These are phyloP conservation scores for Hypocreales sp. DNA, from an alignment of 2,329 filamentous ascomycete genomes.

Conservation along the genomic window DNA sequence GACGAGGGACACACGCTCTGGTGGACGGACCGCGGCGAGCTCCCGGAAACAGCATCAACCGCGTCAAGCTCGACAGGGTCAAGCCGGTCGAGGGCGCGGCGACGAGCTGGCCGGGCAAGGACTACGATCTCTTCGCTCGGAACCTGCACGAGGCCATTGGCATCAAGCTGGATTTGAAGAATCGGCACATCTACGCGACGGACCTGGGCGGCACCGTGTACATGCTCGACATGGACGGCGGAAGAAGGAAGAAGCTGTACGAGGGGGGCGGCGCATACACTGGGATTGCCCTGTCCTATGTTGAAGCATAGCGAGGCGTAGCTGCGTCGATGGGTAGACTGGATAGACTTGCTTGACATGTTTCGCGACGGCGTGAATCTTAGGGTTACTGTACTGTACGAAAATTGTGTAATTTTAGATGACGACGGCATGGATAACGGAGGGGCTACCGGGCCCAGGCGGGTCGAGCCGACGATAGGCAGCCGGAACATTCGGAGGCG, in stretches of 20 bases:
- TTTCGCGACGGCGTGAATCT: no score
- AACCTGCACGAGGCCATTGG: conserved; percentile 31
- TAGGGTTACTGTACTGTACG: no score
- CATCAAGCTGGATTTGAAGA: conserved; percentile 21
- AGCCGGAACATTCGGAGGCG: no score
- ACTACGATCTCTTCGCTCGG: conserved; percentile 13
- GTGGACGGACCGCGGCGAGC: conserved; percentile 46
- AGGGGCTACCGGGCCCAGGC: no score
- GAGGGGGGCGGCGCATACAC: neutral
- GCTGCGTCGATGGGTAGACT: no score
- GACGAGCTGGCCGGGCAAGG: conserved; percentile 4
- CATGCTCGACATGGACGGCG: conserved; percentile 15
- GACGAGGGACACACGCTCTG: conserved; percentile 28
- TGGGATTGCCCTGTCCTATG: neutral
- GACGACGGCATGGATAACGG: no score
- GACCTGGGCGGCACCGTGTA: conserved; percentile 25
- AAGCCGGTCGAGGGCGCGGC: neutral
- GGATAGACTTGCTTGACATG: no score
- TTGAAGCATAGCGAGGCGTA: no score
- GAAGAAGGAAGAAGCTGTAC: conserved; percentile 8
- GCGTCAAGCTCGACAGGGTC: conserved; percentile 6
- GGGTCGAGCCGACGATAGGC: no score
- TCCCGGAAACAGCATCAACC: conserved; percentile 41
- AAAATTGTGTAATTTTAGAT: no score
- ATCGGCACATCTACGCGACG: conserved; percentile 19